Conservation (phyloP, 2,329 filamentous ascomycete species). For the Rhynchosporium agropyri region DNA sequence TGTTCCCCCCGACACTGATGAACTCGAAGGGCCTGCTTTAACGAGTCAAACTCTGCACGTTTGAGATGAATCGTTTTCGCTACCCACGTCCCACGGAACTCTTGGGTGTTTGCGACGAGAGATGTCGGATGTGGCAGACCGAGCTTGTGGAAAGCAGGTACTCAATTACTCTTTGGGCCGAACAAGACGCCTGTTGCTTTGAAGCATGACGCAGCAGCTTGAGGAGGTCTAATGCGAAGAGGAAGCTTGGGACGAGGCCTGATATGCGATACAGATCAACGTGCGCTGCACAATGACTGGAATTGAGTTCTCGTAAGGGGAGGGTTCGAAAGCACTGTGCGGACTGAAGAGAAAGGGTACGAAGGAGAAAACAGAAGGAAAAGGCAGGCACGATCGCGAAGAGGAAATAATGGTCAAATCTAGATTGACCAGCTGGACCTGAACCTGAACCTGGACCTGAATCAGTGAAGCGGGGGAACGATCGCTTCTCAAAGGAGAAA, state of each 20-base stretch:
- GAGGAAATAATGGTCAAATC: not conserved
- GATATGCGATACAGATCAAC: conserved; percentile 24
- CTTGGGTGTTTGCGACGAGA: conserved; percentile 31
- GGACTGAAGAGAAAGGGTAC: conserved; percentile 2
- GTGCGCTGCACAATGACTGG: conserved; percentile 12
- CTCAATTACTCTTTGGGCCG: conserved; percentile 19
- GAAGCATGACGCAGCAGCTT: conserved; percentile 21
- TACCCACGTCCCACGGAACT: conserved; percentile 20
- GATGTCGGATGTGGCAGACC: conserved; percentile 29
- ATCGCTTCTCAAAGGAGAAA: conserved; percentile 1
- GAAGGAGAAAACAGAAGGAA: conserved; percentile 6
- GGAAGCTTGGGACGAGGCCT: conserved; percentile 15
- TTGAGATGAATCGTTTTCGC: conserved; percentile 31
- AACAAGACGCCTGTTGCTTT: conserved; percentile 1
- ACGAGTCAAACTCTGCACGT: conserved; percentile 30
- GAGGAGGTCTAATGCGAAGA: conserved; percentile 16
- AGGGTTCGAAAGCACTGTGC: conserved; percentile 13
- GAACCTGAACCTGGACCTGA: not conserved
- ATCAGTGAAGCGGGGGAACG: not conserved
- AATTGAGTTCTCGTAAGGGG: not conserved
- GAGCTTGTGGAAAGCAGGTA: conserved; percentile 29
- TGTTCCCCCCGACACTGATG: conserved; percentile 19
- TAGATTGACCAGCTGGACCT: conserved; percentile 9
- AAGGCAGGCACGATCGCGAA: conserved; percentile 9
- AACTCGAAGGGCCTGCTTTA: conserved; percentile 26